phyloP scores from a whole-genome alignment of 2,329 filamentous ascomycete species.

The Tolypocladium pustulatum region DNA sequence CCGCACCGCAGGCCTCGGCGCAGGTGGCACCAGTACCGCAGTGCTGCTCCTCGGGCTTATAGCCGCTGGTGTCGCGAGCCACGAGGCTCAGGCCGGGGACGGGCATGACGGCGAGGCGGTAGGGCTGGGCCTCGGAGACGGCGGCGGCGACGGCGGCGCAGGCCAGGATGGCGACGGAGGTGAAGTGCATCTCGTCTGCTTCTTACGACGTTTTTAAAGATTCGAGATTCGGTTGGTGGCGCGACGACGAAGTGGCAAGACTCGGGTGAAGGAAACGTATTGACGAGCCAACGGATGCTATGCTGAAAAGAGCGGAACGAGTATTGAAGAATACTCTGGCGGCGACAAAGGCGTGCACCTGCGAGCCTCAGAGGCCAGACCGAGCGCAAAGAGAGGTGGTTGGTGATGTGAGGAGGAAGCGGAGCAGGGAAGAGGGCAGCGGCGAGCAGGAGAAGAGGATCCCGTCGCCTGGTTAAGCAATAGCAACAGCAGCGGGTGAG shows the following conservation, averaged over 20 bases:
- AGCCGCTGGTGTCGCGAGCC: slow-evolving; percentile 34
- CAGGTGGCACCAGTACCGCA: slow-evolving; percentile 42
- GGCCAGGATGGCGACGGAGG: slow-evolving; percentile 20
- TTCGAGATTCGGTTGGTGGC: background rate
- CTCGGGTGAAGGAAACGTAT: background rate
- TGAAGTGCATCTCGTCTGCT: slow-evolving; percentile 24
- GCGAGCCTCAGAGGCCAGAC: background rate
- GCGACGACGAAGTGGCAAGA: background rate
- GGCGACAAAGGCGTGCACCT: slow-evolving; percentile 2
- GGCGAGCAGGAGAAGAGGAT: background rate
- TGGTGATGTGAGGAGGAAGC: background rate
- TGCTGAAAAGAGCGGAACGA: slow-evolving; percentile 11
- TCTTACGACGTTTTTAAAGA: background rate
- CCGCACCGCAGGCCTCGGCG: slow-evolving; percentile 42
- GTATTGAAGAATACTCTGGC: slow-evolving; percentile 16
- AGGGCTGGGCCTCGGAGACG: slow-evolving; percentile 17
- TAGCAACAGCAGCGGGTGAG: background rate
- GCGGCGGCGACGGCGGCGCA: slow-evolving; percentile 19
- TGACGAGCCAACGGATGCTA: background rate
- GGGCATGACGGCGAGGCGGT: slow-evolving; percentile 25
- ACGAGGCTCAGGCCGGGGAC: slow-evolving; percentile 28
- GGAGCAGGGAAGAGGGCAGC: background rate
- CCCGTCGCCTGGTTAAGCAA: background rate
- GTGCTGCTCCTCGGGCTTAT: slow-evolving; percentile 34
- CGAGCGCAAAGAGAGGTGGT: background rate